A percentile compares a stretch with the other conserved stretches of the same genome.
phyloP scores from a whole-genome alignment of 768 basidiomycete species.

The Tricholoma flavovirens region DNA sequence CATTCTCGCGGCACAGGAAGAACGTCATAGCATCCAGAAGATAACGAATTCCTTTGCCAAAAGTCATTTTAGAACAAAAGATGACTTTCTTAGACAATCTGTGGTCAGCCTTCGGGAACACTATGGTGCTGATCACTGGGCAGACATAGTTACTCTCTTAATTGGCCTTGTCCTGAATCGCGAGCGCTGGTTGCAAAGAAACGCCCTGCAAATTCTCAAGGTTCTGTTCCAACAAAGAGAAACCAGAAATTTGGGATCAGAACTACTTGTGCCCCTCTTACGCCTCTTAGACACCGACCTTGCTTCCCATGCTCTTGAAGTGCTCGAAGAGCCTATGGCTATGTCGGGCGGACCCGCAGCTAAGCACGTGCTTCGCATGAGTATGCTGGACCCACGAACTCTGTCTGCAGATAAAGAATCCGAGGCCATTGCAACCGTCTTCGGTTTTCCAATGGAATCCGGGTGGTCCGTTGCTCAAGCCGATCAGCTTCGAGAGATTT shows the following conservation, averaged over 20 bases:
- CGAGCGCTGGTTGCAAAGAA: slow-evolving; percentile 75
- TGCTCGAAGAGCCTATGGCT: slow-evolving; percentile 86
- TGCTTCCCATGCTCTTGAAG: slow-evolving; percentile 80
- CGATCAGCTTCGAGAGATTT: slow-evolving; percentile 52
- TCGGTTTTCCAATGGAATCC: slow-evolving; percentile 75
- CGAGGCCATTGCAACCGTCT: slow-evolving; percentile 62
- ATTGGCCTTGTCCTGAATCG: slow-evolving; percentile 81
- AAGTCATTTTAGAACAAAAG: slow-evolving; percentile 81
- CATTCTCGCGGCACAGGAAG: slow-evolving; percentile 63
- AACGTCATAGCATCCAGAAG: slow-evolving; percentile 71
- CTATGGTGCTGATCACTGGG: slow-evolving; percentile 69
- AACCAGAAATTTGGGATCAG: slow-evolving; percentile 72
- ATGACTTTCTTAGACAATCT: slow-evolving; percentile 91
- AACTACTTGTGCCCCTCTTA: slow-evolving; percentile 86
- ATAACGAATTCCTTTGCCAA: slow-evolving; percentile 90
- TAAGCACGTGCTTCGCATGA: slow-evolving; percentile 88
- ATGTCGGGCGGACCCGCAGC: slow-evolving; percentile 74
- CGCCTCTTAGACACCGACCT: slow-evolving; percentile 85
- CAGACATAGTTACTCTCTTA: slow-evolving; percentile 79
- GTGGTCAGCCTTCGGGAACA: slow-evolving; percentile 81
- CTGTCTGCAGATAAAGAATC: slow-evolving; percentile 33
- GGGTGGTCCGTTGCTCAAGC: slow-evolving; percentile 84
- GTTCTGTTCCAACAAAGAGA: slow-evolving; percentile 84
- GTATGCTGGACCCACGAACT: slow-evolving; percentile 59
- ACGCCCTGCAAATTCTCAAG: slow-evolving; percentile 84